Evolutionary conservation across 2,329 filamentous ascomycete genomes (phyloP), one percentile per base, ranked within the genome.

Genomic region (Lasiodiplodia theobromae): DNA sequence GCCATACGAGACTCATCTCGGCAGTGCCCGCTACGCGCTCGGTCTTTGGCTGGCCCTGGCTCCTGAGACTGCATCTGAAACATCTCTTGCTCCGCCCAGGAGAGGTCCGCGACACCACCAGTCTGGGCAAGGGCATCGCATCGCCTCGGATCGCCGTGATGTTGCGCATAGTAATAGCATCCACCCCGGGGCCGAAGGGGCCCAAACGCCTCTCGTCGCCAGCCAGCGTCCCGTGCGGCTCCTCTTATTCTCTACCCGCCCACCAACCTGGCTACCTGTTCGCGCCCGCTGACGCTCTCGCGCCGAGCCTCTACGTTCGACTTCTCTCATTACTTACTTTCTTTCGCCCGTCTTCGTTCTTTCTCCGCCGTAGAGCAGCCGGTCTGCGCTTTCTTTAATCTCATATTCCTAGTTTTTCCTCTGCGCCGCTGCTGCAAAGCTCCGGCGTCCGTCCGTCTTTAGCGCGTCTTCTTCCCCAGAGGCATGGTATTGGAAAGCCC

Each of bases 191-290:
- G 28, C 25, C 60, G 60, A 64, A 56, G 60, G 60, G 60, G 60
- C 60, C 60, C 60, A 64, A 64, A 64, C 63, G 37, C 37, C 34
- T 66, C 52, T 49, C 18, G 65, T 58, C 65, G 65, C 65, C 65
- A 67, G 65, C 53, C n/a, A n/a, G 37, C 52, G 65, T 25, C 40
- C 65, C 40, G 44, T 58, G 53, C 65, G 54, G 34, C 40, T 52
- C 6, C 65, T 52, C 65, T 37, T 58, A 57, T 47, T n/a, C 52
- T 18, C 25, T 28, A n/a, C 8, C 64, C 38, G 37, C 53, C 47
- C 54, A 16, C 44, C 52, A 31, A n/a, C 2, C 16, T 18, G 18
- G 23, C 12, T 16, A 23, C 21, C 53, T 40, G 14, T 58, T 51
- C 18, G 52, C 65, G 28, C 40, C 38, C 14, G 52, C 34, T 58